Percentiles rank a stretch among this genome's conserved stretches.
Evolutionary conservation across 2,329 filamentous ascomycete species (phyloP).

Genomic region (Phialocephala subalpina): DNA sequence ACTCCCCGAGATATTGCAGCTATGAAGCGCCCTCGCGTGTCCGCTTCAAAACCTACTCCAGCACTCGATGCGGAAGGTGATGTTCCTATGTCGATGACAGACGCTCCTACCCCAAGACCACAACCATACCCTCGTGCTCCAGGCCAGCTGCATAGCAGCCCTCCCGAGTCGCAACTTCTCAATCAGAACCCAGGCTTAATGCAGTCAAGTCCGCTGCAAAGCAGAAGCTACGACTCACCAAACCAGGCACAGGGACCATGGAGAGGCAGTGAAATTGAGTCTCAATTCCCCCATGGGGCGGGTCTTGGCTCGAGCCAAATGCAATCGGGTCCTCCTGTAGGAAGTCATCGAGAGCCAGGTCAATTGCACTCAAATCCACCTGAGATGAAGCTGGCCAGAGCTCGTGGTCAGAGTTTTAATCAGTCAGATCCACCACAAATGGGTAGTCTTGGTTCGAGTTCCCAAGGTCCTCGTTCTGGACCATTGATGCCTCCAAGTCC

Average conservation of each 20-base stretch:
- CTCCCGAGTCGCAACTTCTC: not conserved
- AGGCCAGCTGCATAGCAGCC: not conserved
- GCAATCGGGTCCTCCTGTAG: too few relatives aligned
- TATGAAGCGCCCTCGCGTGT: not conserved
- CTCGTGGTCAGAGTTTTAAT: not conserved
- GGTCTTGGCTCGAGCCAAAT: too few relatives aligned
- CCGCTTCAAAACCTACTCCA: not conserved
- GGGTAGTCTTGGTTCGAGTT: not conserved
- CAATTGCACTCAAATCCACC: not conserved
- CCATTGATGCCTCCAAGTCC: not conserved
- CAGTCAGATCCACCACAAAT: not conserved
- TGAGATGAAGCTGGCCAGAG: not conserved
- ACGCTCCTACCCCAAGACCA: not conserved
- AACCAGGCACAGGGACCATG: too few relatives aligned
- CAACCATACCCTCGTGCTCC: not conserved
- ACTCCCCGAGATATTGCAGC: not conserved
- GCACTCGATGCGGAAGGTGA: not conserved
- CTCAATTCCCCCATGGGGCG: too few relatives aligned
- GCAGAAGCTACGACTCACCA: too few relatives aligned
- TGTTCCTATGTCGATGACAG: not conserved
- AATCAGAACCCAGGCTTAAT: too few relatives aligned
- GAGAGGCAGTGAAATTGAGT: too few relatives aligned
- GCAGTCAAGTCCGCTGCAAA: too few relatives aligned
- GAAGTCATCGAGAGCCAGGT: not conserved
- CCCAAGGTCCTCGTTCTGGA: not conserved